Evolutionary conservation across 2,329 filamentous ascomycete species (phyloP).

Genomic region (Sarocladium kiliense): DNA sequence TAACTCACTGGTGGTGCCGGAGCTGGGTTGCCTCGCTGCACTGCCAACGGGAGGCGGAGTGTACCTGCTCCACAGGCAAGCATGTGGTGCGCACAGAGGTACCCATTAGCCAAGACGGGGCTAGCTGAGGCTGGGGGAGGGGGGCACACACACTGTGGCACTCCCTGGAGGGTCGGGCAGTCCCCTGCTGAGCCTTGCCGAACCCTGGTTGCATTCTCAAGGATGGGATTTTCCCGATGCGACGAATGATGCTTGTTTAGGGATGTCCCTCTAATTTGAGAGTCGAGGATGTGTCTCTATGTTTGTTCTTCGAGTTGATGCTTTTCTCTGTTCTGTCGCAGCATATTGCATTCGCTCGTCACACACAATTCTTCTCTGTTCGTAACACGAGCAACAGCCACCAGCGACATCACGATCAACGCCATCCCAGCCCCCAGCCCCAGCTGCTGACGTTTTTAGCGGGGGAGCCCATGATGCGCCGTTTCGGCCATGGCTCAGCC

Average conservation of each 20-base stretch:
- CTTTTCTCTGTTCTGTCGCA: background rate
- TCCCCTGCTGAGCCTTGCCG: background rate
- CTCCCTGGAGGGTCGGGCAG: background rate
- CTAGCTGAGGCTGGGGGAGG: conserved; percentile 8
- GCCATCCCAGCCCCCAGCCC: background rate
- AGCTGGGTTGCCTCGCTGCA: too few relatives aligned
- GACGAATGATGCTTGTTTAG: background rate
- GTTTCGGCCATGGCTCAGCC: conserved; percentile 5
- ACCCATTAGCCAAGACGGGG: conserved; percentile 1
- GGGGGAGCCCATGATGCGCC: background rate
- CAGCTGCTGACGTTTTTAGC: conserved; percentile 6
- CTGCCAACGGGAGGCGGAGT: conserved; percentile 2
- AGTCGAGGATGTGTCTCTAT: background rate
- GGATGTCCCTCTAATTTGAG: background rate
- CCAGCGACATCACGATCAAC: conserved; percentile 2
- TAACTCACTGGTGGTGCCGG: too few relatives aligned
- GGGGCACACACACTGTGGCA: background rate
- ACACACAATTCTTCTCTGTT: background rate
- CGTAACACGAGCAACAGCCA: too few relatives aligned
- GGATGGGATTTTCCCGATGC: background rate
- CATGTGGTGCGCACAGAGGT: background rate
- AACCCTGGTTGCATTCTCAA: background rate
- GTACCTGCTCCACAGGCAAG: background rate
- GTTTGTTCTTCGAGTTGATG: background rate
- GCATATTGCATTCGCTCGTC: background rate